phyloP scores from a whole-genome alignment of 768 basidiomycete species.

The Naganishia onofrii region DNA sequence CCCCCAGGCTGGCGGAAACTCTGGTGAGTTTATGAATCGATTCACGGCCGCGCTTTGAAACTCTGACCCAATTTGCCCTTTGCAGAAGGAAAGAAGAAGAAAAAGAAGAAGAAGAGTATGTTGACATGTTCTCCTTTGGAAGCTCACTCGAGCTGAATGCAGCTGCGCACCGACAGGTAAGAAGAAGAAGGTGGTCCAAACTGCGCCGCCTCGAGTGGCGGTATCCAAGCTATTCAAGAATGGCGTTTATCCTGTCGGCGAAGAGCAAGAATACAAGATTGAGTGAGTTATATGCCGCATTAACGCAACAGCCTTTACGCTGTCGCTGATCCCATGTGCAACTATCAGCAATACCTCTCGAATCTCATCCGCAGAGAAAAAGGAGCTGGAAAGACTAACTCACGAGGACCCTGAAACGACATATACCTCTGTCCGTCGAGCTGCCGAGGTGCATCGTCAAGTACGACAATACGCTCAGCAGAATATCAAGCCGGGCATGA shows the following conservation, averaged over 20 bases:
- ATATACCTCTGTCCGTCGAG: slow-evolving; percentile 84
- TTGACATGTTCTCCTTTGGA: background rate
- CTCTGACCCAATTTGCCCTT: background rate
- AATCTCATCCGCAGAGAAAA: slow-evolving; percentile 84
- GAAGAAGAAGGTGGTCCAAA: slow-evolving; percentile 67
- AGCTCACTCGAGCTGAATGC: background rate
- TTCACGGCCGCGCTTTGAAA: too few species aligned
- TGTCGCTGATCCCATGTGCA: background rate
- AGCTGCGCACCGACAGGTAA: slow-evolving; percentile 51
- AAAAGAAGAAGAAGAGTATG: slow-evolving; percentile 80
- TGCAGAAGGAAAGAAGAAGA: slow-evolving; percentile 71
- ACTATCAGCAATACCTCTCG: slow-evolving; percentile 73
- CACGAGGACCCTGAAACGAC: slow-evolving; percentile 78
- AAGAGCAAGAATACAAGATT: slow-evolving; percentile 84
- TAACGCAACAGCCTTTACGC: too few species aligned
- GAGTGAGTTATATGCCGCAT: slow-evolving; percentile 63
- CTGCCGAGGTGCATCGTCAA: slow-evolving; percentile 92
- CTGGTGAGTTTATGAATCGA: slow-evolving; percentile 18
- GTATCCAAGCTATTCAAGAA: slow-evolving; percentile 81
- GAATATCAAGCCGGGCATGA: slow-evolving; percentile 85
- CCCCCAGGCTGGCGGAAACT: slow-evolving; percentile 36
- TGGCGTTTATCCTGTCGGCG: slow-evolving; percentile 86
- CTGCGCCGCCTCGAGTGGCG: slow-evolving; percentile 86
- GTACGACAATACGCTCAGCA: slow-evolving; percentile 79
- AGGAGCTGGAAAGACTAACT: slow-evolving; percentile 71